Evolutionary conservation across 2,329 filamentous ascomycete species (phyloP).

Genomic region (Ophiostoma ips): DNA sequence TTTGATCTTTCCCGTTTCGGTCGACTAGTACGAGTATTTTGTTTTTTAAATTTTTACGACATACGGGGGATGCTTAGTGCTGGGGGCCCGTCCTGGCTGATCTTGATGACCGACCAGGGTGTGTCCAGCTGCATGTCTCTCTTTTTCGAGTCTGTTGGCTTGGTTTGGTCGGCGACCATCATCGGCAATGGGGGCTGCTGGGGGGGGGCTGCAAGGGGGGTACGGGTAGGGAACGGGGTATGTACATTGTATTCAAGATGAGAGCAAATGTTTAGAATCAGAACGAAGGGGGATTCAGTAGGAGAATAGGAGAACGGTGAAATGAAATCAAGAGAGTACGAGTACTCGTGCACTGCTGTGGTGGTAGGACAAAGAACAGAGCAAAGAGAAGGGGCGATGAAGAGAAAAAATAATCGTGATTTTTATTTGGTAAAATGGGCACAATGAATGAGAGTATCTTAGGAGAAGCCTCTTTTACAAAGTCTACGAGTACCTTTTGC

Average conservation of each 20-base stretch:
- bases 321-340: neutral
- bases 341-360: too few species aligned
- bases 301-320: neutral
- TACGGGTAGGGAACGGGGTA: neutral
- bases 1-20: neutral
- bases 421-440: too few species aligned
- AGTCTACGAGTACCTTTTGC: too few species aligned
- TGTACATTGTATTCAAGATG: neutral
- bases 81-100: neutral
- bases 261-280: too few species aligned
- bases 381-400: too few species aligned
- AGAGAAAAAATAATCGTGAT: neutral
- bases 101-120: conserved; percentile 1
- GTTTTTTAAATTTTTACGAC: neutral
- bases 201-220: neutral
- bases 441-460: too few species aligned
- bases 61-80: neutral
- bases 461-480: too few species aligned
- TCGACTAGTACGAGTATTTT: neutral
- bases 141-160: neutral
- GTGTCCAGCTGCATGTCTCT: neutral
- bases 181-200: neutral
- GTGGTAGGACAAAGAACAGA: too few species aligned
- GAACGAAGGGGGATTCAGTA: neutral
- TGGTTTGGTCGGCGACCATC: conserved; percentile 1